Evolutionary conservation across 192 early-diverging fungal species (phyloP).

Genomic region (Mortierella hygrophila): DNA sequence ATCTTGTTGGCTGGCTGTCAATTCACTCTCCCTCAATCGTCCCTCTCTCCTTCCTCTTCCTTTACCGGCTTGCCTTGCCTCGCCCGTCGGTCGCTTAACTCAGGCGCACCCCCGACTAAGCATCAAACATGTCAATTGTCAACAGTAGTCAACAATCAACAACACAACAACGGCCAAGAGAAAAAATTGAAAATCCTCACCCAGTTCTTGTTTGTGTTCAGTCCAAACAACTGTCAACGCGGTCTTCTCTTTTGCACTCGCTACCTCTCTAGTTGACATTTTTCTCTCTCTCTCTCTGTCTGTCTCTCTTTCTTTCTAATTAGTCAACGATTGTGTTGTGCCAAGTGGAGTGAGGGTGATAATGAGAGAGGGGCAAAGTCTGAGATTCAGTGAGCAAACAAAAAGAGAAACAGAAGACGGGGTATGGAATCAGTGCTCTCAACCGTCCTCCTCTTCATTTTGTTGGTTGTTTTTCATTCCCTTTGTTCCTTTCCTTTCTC

Average conservation of each 20-base stretch:
- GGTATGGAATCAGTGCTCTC: not conserved
- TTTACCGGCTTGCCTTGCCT: not conserved
- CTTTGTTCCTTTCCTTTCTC: not conserved
- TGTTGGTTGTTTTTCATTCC: not conserved
- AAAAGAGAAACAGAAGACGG: not conserved
- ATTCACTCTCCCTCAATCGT: not conserved
- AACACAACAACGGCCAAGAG: not conserved
- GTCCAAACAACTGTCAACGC: not conserved
- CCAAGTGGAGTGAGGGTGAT: not conserved
- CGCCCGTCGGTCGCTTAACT: not conserved
- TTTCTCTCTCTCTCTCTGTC: not conserved
- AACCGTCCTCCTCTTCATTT: not conserved
- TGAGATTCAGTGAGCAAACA: not conserved
- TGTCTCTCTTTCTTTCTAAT: not conserved
- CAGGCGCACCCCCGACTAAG: not conserved
- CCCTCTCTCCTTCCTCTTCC: not conserved
- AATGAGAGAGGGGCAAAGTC: not conserved
- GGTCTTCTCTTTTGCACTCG: not conserved
- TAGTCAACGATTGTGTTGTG: not conserved
- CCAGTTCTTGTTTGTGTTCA: not conserved
- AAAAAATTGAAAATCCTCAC: not conserved
- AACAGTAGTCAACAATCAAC: not conserved
- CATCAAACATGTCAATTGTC: too few relatives aligned
- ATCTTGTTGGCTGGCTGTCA: not conserved
- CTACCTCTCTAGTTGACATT: not conserved